Evolutionary conservation across 495 filamentous ascomycete species (phyloP).

Genomic region (Lindgomyces ingoldianus): DNA sequence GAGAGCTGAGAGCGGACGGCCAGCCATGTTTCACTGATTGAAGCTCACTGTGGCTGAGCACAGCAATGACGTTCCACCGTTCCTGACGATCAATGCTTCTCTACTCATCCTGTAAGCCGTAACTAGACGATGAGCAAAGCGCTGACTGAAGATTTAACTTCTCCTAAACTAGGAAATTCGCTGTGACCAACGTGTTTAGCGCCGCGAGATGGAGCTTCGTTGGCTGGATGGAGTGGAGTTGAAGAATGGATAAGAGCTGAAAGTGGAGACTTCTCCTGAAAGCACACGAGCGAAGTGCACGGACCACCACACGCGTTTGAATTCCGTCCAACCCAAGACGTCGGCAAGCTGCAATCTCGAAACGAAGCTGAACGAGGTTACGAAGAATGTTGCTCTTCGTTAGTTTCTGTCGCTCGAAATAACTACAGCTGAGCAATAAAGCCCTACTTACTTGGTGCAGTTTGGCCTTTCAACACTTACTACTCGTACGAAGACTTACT

Average conservation of each 20-base stretch:
- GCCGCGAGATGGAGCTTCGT: background rate
- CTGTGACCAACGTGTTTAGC: too few relatives aligned
- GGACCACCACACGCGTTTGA: background rate
- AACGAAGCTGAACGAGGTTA: background rate
- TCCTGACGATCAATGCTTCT: slow-evolving; percentile 8
- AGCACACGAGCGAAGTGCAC: background rate
- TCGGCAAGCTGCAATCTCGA: background rate
- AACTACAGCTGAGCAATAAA: background rate
- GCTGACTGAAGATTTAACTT: background rate
- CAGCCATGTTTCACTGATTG: slow-evolving; percentile 22
- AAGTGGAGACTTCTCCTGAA: background rate
- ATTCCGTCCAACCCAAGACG: background rate
- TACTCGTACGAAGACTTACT: background rate
- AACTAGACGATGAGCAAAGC: background rate
- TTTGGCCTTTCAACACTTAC: background rate
- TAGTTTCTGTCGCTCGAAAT: background rate
- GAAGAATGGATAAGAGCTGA: background rate
- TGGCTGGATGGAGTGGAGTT: background rate
- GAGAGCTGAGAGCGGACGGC: slow-evolving; percentile 14
- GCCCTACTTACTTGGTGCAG: background rate
- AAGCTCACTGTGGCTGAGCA: slow-evolving; percentile 14
- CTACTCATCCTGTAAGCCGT: slow-evolving; percentile 2
- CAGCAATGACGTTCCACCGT: slow-evolving; percentile 5
- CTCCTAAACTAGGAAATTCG: background rate
- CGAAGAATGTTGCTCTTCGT: background rate